A percentile compares a stretch with the other conserved stretches of the same genome.
Evolutionary conservation across 2,329 filamentous ascomycete genomes (phyloP).

Genomic region (Stachybotrys echinatus): DNA sequence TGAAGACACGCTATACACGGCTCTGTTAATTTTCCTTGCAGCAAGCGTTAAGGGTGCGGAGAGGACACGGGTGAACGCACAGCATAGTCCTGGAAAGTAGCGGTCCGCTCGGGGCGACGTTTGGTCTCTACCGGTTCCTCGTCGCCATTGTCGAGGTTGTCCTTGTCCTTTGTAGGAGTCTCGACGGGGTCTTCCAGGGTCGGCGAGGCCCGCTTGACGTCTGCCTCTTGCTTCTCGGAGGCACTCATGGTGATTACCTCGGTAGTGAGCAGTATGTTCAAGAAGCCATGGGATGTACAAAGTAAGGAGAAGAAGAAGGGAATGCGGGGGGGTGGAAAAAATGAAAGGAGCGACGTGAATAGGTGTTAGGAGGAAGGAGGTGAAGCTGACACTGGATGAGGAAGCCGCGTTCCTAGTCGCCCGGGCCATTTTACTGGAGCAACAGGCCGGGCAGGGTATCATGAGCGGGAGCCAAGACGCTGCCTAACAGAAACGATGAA

Average conservation of each 20-base stretch:
- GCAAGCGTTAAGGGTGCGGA: no score
- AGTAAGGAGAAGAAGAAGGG: background rate
- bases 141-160: conserved; percentile 4
- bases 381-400: background rate
- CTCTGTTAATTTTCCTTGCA: no score
- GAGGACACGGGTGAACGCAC: conserved; percentile 9
- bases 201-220: background rate
- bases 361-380: no score
- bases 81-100: conserved; percentile 39
- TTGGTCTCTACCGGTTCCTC: conserved; percentile 28
- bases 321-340: background rate
- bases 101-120: conserved; percentile 37
- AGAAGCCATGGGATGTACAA: background rate
- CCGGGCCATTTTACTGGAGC: no score
- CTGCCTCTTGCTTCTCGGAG: background rate
- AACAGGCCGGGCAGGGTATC: no score
- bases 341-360: no score
- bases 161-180: background rate
- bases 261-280: background rate
- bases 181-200: background rate
- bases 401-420: background rate
- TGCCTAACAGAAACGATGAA: no score
- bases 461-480: no score
- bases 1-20: conserved; percentile 42
- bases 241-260: background rate